phyloP scores from a whole-genome alignment of 768 basidiomycete genomes.

The Coprinellus aureogranulatus region DNA sequence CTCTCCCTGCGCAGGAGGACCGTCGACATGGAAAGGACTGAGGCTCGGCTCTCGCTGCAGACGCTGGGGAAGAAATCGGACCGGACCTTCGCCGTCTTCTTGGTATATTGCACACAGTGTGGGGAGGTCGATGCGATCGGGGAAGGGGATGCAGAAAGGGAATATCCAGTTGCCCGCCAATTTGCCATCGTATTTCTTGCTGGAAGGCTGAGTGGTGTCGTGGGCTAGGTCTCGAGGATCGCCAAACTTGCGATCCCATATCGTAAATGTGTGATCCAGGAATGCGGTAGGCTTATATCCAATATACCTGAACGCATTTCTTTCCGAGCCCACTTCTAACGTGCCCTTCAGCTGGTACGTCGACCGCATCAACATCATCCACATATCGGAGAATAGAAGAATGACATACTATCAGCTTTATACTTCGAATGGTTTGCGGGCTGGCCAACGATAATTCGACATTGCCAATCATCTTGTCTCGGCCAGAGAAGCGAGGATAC shows the following conservation, averaged over 20 bases:
- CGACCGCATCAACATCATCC: not conserved
- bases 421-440: constrained; percentile 2
- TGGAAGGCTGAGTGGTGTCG: not conserved
- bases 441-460: not conserved
- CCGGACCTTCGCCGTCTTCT: not conserved
- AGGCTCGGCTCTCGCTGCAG: not conserved
- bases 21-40: not conserved
- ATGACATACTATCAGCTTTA: not conserved
- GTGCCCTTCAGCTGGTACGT: not conserved
- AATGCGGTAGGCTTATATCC: too few species aligned
- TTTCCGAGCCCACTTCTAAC: not conserved
- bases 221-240: too few species aligned
- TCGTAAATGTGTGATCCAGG: too few species aligned
- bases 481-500: not conserved
- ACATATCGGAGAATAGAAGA: not conserved
- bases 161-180: not conserved
- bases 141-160: not conserved
- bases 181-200: not conserved
- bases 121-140: not conserved
- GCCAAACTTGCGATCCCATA: too few species aligned
- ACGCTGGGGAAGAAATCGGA: not conserved
- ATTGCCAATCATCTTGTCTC: not conserved
- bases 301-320: not conserved
- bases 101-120: not conserved
- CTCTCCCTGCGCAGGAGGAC: too few species aligned